Base-by-base conservation (phyloP, 805 yeast species). In the Yarrowia deformans region DNA sequence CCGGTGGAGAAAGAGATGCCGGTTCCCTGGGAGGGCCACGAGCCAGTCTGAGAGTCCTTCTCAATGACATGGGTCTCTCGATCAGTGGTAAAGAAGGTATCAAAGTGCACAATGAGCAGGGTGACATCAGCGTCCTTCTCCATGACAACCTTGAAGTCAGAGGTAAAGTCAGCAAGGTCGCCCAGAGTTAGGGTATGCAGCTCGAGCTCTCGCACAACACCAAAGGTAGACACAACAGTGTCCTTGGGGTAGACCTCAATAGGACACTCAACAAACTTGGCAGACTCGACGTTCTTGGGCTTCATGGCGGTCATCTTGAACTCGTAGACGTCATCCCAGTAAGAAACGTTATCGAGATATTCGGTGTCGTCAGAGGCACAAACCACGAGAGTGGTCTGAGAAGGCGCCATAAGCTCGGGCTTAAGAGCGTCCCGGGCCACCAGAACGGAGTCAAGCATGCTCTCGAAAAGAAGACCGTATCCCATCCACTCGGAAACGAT, bases 401-500 rank as follows among this genome's bases (percentile, higher is more conserved):
- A 97, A 60, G 99, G 99, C 83, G 94, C 88, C 74, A 95, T 92
- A 72, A 94, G 84, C 16, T 99, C 99, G 64, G 90, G 93, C 75
- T 91, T 97, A 75, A 84, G 83, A 77, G 85, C 87, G 81, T 95
- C 99, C 80, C 99, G 87, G 45, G 99, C 99, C 73, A 87, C 87
- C 73, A 95, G 81, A 35, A 95, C 99, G 32, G 98, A 92, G 80
- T 95, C 98, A 79, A 95, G 84, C 99, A 95, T 95, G 70, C 97
- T 91, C 84, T 95, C 99, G 77, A 93, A 95, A 68, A 96, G 84
- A 74, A 96, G 81, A 76, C 95, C 95, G 80, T 95, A 95, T 16
- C 99, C 99, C 99, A 95, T 95, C 99, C 99, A 95, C 80, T 95
- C 99, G 71, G 95, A 88, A 71, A 95, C 88, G 73, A 95, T 95